Conservation (phyloP, 2,329 filamentous ascomycete genomes). For the Myriangium duriaei region DNA sequence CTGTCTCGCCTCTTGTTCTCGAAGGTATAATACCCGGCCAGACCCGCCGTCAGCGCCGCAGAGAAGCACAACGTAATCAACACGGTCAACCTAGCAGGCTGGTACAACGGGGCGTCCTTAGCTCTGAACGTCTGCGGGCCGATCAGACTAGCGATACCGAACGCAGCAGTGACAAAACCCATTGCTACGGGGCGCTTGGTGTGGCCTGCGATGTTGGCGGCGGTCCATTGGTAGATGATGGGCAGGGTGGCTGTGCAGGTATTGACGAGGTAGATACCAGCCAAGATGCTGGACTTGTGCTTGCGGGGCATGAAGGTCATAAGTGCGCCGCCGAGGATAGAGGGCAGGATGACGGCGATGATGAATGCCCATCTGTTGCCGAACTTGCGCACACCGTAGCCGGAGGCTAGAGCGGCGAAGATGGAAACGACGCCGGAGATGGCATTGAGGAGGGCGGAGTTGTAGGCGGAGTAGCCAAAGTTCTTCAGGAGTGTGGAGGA, state of each 20-base stretch:
- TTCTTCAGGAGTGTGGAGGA: conserved; percentile 40
- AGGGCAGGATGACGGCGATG: conserved; percentile 35
- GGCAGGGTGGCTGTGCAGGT: conserved; percentile 20
- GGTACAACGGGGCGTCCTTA: conserved; percentile 22
- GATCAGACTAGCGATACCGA: conserved; percentile 24
- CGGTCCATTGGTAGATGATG: conserved; percentile 22
- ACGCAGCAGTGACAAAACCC: neutral
- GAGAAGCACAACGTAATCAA: neutral
- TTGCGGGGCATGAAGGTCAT: conserved; percentile 34
- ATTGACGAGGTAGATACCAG: conserved; percentile 23
- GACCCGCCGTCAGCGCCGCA: conserved; percentile 24
- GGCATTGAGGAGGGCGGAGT: conserved; percentile 42
- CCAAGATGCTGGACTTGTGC: conserved; percentile 13
- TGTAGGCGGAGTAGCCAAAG: conserved; percentile 34
- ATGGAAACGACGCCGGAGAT: conserved; percentile 42
- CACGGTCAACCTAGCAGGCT: conserved; percentile 28
- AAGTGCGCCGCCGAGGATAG: conserved; percentile 35
- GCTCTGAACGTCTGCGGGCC: conserved; percentile 25
- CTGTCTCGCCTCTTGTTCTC: conserved; percentile 19
- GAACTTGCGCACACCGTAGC: conserved; percentile 32
- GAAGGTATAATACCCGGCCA: conserved; percentile 39
- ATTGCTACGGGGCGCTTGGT: conserved; percentile 19
- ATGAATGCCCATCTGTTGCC: conserved; percentile 41
- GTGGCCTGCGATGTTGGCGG: conserved; percentile 36
- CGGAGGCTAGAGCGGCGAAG: conserved; percentile 38